Evolutionary conservation across 202 grass and related monocot species (phyloP).

Genomic region (Panicum virgatum): DNA sequence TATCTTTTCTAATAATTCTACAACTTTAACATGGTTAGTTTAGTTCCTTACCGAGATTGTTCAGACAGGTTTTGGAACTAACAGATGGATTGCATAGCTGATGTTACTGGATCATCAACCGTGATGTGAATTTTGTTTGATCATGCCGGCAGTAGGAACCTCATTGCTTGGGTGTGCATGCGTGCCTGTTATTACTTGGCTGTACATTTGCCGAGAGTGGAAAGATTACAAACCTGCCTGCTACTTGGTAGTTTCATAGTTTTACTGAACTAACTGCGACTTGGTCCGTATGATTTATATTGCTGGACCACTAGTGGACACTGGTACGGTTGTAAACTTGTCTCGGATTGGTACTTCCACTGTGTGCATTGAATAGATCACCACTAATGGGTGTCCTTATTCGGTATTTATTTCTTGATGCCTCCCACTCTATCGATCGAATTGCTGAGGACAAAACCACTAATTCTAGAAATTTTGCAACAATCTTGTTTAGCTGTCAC

Average conservation of each 20-base stretch:
- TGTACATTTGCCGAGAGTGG: background rate
- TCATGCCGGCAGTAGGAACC: background rate
- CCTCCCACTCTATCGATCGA: background rate
- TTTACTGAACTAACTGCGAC: no score
- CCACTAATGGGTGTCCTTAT: background rate
- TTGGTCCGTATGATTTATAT: background rate
- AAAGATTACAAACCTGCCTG: background rate
- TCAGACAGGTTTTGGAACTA: background rate
- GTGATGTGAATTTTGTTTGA: background rate
- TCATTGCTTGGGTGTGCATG: background rate
- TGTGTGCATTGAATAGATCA: background rate
- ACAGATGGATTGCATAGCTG: background rate
- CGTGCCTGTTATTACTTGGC: background rate
- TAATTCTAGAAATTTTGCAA: background rate
- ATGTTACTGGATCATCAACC: background rate
- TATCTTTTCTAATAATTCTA: background rate
- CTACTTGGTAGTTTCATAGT: no score
- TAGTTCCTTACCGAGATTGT: background rate
- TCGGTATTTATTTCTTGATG: background rate
- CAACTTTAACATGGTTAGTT: no score
- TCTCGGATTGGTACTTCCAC: background rate
- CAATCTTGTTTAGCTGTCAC: background rate
- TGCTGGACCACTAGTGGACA: background rate
- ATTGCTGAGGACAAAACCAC: background rate
- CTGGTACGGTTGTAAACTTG: background rate